Percentiles rank a stretch among this genome's conserved stretches.
Evolutionary conservation across 164 flowering plant species (phyloP).

Genomic region (Hamamelis virginiana): DNA sequence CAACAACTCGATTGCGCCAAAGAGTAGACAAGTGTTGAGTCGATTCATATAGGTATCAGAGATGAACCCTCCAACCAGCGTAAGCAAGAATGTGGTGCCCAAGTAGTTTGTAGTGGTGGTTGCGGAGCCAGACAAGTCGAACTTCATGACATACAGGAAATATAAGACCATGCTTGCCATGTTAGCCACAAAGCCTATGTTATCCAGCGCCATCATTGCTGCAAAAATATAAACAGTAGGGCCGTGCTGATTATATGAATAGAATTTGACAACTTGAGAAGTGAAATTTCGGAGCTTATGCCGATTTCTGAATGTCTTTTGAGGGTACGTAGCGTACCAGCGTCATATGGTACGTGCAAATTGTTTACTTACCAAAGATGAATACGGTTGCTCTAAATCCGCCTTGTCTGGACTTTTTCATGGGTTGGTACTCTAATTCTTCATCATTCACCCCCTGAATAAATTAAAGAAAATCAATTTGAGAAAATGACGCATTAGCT

Average conservation of each 20-base stretch:
- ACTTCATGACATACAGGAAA: slow-evolving; percentile 19
- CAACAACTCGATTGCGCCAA: slow-evolving; percentile 23
- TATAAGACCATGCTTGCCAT: slow-evolving; percentile 27
- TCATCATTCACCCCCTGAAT: too few species aligned
- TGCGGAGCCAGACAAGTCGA: slow-evolving; percentile 23
- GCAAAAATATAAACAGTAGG: not conserved
- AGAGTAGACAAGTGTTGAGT: slow-evolving; percentile 22
- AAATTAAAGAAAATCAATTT: too few species aligned
- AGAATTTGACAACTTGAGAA: not conserved
- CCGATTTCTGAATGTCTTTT: too few species aligned
- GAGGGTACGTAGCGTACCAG: too few species aligned
- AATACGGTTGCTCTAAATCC: slow-evolving; percentile 23
- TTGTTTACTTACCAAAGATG: slow-evolving; percentile 14
- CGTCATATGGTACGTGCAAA: not conserved
- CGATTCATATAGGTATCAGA: slow-evolving; percentile 27
- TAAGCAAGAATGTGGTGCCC: slow-evolving; percentile 29
- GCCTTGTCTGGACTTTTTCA: slow-evolving; percentile 6
- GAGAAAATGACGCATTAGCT: too few species aligned
- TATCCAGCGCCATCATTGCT: slow-evolving; percentile 22
- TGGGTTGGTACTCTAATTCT: not conserved
- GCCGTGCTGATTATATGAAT: not conserved
- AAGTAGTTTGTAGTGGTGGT: slow-evolving; percentile 27
- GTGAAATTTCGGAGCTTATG: not conserved
- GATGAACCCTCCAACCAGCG: slow-evolving; percentile 31
- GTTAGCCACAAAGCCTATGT: slow-evolving; percentile 24